Conservation (phyloP, 345 rosid species). For the Limnanthes douglasii region DNA sequence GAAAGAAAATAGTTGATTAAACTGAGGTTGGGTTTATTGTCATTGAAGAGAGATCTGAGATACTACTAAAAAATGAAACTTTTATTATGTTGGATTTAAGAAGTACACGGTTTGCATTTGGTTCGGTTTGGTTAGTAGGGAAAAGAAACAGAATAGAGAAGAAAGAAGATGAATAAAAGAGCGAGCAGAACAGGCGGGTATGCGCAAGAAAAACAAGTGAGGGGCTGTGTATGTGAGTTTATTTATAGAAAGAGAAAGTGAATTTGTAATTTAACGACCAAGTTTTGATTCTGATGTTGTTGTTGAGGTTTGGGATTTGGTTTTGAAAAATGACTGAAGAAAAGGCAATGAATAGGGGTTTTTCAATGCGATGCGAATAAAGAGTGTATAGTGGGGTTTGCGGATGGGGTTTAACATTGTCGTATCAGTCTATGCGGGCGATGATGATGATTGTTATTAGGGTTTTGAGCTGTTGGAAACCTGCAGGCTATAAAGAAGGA, state of each 20-base stretch:
- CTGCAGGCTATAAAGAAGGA: neutral
- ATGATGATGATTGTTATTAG: neutral
- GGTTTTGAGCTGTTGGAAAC: neutral
- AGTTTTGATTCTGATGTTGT: slow-evolving; percentile 1
- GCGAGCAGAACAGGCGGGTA: neutral
- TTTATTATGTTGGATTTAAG: no score
- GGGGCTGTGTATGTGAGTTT: neutral
- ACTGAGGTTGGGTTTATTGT: neutral
- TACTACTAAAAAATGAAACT: no score
- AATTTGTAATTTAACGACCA: slow-evolving; percentile 20
- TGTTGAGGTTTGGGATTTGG: slow-evolving; percentile 1
- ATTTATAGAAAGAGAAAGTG: neutral
- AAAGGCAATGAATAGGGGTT: neutral
- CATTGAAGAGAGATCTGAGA: slow-evolving; percentile 1
- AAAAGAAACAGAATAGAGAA: no score
- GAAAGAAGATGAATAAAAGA: no score
- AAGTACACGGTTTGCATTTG: slow-evolving; percentile 4
- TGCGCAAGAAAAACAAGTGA: no score
- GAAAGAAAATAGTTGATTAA: neutral
- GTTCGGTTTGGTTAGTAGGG: slow-evolving; percentile 5
- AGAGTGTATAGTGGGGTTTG: neutral
- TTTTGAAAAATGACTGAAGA: slow-evolving; percentile 2
- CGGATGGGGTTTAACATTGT: slow-evolving; percentile 11
- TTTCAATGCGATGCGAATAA: neutral
- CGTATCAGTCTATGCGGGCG: slow-evolving; percentile 1